A percentile compares a stretch with the other conserved stretches of the same genome.
These are phyloP conservation scores for Trametes cinnabarina DNA, from an alignment of 768 basidiomycete species.

Conservation along the genomic window DNA sequence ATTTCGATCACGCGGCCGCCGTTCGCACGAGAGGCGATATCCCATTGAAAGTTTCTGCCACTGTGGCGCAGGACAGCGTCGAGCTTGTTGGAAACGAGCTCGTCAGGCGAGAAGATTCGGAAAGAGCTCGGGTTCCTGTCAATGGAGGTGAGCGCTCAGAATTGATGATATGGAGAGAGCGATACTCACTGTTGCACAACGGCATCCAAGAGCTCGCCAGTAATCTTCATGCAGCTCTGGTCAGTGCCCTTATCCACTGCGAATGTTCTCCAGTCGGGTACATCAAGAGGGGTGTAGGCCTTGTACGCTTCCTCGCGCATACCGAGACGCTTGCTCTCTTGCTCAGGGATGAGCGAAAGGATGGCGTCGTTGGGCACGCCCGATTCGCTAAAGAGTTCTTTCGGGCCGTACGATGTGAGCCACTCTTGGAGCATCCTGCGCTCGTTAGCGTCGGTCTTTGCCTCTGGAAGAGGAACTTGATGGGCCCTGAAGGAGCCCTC, in stretches of 20 bases:
- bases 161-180: not conserved
- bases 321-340: conserved; percentile 60
- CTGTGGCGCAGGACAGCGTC: conserved; percentile 71
- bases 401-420: conserved; percentile 69
- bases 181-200: conserved; percentile 51
- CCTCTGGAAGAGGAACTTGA: conserved; percentile 82
- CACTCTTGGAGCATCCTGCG: conserved; percentile 64
- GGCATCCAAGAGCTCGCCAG: conserved; percentile 55
- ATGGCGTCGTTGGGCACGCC: conserved; percentile 56
- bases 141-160: not conserved
- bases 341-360: conserved; percentile 47
- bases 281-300: conserved; percentile 55
- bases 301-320: conserved; percentile 67
- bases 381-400: conserved; percentile 59
- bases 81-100: conserved; percentile 84
- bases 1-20: conserved; percentile 88
- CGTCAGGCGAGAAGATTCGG: conserved; percentile 91
- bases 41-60: conserved; percentile 85
- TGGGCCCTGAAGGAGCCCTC: conserved; percentile 85
- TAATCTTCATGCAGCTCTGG: conserved; percentile 74
- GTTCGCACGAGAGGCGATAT: conserved; percentile 57
- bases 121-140: conserved; percentile 70
- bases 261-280: conserved; percentile 64
- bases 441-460: conserved; percentile 62
- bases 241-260: conserved; percentile 53